Conservation (phyloP, 345 rosid species). For the Arabis alpina region DNA sequence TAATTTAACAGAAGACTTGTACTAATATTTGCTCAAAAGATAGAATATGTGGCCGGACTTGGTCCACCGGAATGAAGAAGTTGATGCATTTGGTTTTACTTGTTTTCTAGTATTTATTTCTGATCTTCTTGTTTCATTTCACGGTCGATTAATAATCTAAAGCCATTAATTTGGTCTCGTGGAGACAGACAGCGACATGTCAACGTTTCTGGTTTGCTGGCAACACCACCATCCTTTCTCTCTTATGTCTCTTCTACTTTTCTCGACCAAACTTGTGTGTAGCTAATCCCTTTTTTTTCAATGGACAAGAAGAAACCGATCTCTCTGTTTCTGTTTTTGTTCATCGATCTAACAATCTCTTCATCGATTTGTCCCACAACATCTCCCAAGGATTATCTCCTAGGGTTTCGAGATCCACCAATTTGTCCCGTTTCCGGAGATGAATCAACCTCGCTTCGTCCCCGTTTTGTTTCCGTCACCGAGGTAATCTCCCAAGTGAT, state of each 20-base stretch:
- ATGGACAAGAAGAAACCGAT: conserved; percentile 41
- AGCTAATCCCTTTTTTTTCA: not conserved
- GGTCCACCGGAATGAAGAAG: too few relatives aligned
- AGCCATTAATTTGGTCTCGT: not conserved
- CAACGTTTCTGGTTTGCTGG: conserved; percentile 2
- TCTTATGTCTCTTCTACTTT: not conserved
- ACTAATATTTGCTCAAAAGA: too few relatives aligned
- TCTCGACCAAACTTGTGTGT: not conserved
- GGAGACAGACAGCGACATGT: conserved; percentile 1
- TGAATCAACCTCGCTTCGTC: conserved; percentile 23
- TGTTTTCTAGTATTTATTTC: too few relatives aligned
- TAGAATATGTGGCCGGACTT: too few relatives aligned
- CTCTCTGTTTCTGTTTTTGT: conserved; percentile 29
- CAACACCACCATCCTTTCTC: not conserved
- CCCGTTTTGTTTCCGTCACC: conserved; percentile 49
- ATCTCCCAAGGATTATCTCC: conserved; percentile 37
- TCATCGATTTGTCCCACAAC: not conserved
- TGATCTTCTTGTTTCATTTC: not conserved
- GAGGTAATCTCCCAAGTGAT: conserved; percentile 50
- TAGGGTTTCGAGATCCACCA: conserved; percentile 51
- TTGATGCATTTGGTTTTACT: not conserved
- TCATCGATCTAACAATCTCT: conserved; percentile 28
- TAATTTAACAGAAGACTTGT: too few relatives aligned
- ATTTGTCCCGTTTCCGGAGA: conserved; percentile 33
- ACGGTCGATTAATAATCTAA: not conserved